Evolutionary conservation across 805 yeast genomes (phyloP).

Genomic region (Clavispora fructus): DNA sequence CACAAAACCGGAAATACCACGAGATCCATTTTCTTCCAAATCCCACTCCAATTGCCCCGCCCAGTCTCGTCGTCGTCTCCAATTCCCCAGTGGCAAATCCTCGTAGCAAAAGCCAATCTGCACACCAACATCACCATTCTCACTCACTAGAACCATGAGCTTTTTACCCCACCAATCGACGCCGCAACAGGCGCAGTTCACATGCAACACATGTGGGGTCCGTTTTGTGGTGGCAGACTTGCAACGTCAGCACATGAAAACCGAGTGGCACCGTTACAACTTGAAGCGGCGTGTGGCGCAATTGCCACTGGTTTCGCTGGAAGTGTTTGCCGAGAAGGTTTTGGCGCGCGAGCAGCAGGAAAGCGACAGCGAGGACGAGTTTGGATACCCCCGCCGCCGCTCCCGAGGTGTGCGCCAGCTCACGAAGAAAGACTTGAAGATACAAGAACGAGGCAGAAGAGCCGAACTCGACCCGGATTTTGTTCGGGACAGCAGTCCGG

Average conservation of each 20-base stretch:
- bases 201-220: constrained; percentile 87
- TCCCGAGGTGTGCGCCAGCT: constrained; percentile 24
- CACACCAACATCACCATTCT: neutral
- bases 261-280: constrained; percentile 44
- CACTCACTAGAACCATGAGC: neutral
- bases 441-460: constrained; percentile 30
- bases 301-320: constrained; percentile 39
- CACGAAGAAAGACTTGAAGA: constrained; percentile 37
- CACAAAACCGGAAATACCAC: too few species aligned
- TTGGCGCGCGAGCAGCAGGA: constrained; percentile 14
- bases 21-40: too few species aligned
- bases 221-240: constrained; percentile 76
- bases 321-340: constrained; percentile 63
- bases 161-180: constrained; percentile 22
- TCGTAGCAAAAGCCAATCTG: neutral
- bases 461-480: constrained; percentile 17
- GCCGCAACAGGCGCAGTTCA: constrained; percentile 30
- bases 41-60: too few species aligned
- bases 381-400: constrained; percentile 37
- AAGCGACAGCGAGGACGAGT: constrained; percentile 42
- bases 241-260: constrained; percentile 61
- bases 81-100: neutral
- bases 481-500: constrained; percentile 45
- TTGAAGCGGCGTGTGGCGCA: constrained; percentile 39
- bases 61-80: too few species aligned